Percentiles rank a stretch among this genome's conserved stretches.
Evolutionary conservation across 192 early-diverging fungal genomes (phyloP).

Genomic region (Anaeromyces robustus): DNA sequence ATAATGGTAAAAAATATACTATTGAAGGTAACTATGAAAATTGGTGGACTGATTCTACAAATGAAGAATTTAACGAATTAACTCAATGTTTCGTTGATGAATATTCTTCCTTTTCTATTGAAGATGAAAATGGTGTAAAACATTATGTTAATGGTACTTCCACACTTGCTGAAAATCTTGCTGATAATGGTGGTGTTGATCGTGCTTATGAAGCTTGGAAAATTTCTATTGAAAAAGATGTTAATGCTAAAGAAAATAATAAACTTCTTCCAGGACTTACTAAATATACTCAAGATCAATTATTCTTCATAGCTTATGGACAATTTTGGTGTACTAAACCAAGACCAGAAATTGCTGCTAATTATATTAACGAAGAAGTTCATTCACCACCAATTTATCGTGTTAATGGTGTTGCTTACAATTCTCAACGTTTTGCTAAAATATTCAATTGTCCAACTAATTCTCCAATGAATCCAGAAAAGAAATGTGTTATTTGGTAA

Average conservation of each 20-base stretch:
- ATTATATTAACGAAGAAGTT: conserved; percentile 30
- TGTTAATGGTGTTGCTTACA: conserved; percentile 51
- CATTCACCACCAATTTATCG: conserved; percentile 49
- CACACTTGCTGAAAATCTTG: not conserved
- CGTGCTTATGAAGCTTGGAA: not conserved
- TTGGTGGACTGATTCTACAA: not conserved
- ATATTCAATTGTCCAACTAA: conserved; percentile 48
- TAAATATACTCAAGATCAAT: conserved; percentile 35
- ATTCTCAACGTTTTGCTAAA: conserved; percentile 48
- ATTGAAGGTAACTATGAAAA: not conserved
- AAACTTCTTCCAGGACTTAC: conserved; percentile 25
- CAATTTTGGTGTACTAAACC: conserved; percentile 41
- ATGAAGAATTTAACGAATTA: not conserved
- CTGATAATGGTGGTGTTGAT: not conserved
- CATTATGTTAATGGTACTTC: not conserved
- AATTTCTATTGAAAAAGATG: not conserved
- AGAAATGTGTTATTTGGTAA: conserved; percentile 22
- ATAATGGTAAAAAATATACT: not conserved
- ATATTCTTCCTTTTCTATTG: not conserved
- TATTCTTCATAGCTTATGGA: conserved; percentile 52
- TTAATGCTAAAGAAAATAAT: not conserved
- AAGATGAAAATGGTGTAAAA: not conserved
- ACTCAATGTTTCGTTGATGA: conserved; percentile 35
- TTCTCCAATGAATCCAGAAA: conserved; percentile 48
- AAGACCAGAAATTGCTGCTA: conserved; percentile 13